phyloP scores from a whole-genome alignment of 75 land plant species.

The Cryptomeria japonica region DNA sequence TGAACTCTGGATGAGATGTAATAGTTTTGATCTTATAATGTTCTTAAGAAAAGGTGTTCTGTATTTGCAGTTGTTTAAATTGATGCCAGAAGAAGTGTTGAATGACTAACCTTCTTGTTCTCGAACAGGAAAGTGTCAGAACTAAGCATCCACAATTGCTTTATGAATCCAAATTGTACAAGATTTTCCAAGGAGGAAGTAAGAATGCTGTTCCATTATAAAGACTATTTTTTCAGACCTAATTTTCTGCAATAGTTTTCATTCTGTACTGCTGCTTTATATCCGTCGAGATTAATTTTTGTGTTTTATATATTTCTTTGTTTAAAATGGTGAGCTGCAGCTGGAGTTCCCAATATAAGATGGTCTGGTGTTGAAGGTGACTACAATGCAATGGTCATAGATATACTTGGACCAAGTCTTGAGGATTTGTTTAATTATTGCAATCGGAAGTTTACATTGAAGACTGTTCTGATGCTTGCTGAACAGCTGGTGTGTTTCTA shows the following conservation, averaged over 20 bases:
- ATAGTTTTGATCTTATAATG: neutral
- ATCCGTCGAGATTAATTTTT: neutral
- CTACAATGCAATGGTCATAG: conserved; percentile 71
- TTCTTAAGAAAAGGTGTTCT: neutral
- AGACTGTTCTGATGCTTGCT: conserved; percentile 82
- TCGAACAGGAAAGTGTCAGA: conserved; percentile 53
- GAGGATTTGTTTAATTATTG: conserved; percentile 80
- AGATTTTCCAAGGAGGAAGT: conserved; percentile 83
- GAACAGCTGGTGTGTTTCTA: conserved; percentile 64
- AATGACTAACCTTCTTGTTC: neutral
- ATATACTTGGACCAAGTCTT: conserved; percentile 74
- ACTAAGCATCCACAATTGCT: conserved; percentile 71
- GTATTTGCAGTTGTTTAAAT: neutral
- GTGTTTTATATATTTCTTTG: conserved; percentile 4
- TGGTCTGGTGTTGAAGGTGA: conserved; percentile 86
- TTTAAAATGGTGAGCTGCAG: conserved; percentile 28
- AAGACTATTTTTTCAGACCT: neutral
- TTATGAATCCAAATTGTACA: conserved; percentile 67
- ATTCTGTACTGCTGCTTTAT: neutral
- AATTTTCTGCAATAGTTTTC: neutral
- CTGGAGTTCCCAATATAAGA: conserved; percentile 71
- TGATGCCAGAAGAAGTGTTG: neutral
- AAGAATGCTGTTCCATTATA: conserved; percentile 8
- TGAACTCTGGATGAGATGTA: neutral
- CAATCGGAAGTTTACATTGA: conserved; percentile 58